Conservation (phyloP, 2,329 filamentous ascomycete species). For the Fusarium sublunatum region DNA sequence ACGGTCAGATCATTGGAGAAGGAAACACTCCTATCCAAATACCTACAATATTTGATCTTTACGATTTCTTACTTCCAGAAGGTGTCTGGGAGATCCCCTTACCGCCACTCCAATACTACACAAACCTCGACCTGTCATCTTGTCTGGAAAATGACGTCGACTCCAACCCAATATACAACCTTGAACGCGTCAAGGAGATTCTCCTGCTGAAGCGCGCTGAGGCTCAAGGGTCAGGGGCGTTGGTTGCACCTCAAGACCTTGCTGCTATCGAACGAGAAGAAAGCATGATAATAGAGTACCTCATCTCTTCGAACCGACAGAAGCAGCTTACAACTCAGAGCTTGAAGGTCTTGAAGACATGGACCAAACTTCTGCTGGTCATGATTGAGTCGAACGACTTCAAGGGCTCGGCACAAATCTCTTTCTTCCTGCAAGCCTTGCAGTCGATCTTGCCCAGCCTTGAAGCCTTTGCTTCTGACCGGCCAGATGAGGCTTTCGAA, state of each 20-base stretch:
- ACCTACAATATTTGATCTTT: constrained; percentile 87
- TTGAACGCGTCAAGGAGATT: constrained; percentile 78
- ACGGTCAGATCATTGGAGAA: constrained; percentile 77
- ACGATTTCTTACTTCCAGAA: constrained; percentile 80
- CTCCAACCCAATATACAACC: constrained; percentile 70
- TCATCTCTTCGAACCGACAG: constrained; percentile 72
- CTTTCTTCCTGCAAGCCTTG: constrained; percentile 86
- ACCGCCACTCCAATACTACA: constrained; percentile 69
- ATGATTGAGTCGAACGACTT: constrained; percentile 87
- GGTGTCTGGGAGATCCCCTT: constrained; percentile 62
- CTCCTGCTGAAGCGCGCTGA: constrained; percentile 76
- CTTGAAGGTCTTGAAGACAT: constrained; percentile 78
- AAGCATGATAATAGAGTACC: constrained; percentile 67
- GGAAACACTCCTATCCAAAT: constrained; percentile 74
- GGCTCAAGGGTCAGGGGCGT: constrained; percentile 59
- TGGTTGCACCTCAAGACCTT: constrained; percentile 63
- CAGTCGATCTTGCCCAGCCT: constrained; percentile 90
- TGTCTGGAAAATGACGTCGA: constrained; percentile 72
- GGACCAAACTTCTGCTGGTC: constrained; percentile 86
- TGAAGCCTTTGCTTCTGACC: constrained; percentile 78
- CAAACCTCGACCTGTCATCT: constrained; percentile 73
- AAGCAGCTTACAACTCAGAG: constrained; percentile 67
- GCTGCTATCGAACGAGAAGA: constrained; percentile 68
- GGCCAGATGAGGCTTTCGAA: constrained; percentile 76
- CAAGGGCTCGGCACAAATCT: constrained; percentile 74